Evolutionary conservation across 2,329 filamentous ascomycete species (phyloP).

Genomic region (Penicillium sp.): DNA sequence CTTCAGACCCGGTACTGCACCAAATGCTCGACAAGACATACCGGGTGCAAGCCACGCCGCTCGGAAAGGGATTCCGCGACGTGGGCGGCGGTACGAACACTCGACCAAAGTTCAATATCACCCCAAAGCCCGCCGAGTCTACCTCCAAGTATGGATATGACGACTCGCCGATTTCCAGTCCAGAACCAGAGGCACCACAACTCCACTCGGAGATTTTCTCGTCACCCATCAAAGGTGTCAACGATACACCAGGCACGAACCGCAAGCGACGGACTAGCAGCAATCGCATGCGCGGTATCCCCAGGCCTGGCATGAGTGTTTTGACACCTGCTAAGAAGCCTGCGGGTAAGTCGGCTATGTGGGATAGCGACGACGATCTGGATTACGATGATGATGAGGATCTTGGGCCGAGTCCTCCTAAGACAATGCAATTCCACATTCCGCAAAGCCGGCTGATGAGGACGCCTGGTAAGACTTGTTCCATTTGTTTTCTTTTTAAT

Average conservation of each 20-base stretch:
- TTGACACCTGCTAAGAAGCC: slow-evolving; percentile 65
- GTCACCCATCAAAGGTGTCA: slow-evolving; percentile 60
- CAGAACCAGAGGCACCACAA: slow-evolving; percentile 77
- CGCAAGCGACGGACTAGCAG: slow-evolving; percentile 46
- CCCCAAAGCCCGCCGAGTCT: slow-evolving; percentile 31
- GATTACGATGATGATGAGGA: slow-evolving; percentile 57
- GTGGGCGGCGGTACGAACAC: slow-evolving; percentile 21
- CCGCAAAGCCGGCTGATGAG: slow-evolving; percentile 51
- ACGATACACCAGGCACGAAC: slow-evolving; percentile 39
- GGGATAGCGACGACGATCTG: slow-evolving; percentile 72
- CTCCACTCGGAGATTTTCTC: slow-evolving; percentile 83
- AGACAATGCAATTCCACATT: slow-evolving; percentile 60
- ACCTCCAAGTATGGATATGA: slow-evolving; percentile 32
- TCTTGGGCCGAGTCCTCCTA: slow-evolving; percentile 80
- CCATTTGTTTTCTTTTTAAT: background rate
- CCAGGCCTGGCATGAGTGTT: slow-evolving; percentile 80
- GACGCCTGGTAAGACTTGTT: slow-evolving; percentile 45
- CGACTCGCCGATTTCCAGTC: slow-evolving; percentile 65
- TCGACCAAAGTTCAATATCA: slow-evolving; percentile 35
- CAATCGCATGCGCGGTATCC: slow-evolving; percentile 44
- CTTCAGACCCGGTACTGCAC: slow-evolving; percentile 75
- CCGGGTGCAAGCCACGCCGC: slow-evolving; percentile 86
- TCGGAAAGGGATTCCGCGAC: slow-evolving; percentile 53
- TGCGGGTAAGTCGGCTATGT: slow-evolving; percentile 48
- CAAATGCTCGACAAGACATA: slow-evolving; percentile 95